Base-by-base conservation (phyloP, 164 flowering plant species). In the Macadamia tetraphylla region DNA sequence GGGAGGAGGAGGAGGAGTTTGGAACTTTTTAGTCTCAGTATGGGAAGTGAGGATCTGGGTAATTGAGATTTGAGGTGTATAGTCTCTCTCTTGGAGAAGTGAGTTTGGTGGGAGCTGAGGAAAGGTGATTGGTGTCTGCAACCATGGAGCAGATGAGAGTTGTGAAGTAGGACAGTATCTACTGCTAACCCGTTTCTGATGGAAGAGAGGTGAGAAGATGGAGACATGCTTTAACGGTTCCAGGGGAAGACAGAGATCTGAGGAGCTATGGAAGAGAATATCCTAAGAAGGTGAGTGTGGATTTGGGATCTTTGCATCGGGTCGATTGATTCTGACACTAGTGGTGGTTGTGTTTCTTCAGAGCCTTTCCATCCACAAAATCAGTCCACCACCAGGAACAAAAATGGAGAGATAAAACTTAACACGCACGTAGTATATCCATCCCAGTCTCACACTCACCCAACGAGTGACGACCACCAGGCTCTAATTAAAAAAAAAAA, bases 131-230 rank as follows among this genome's bases (percentile, higher is more conserved):
- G 71, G 29, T 23, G 62, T 53, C 60, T 82, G 51, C 77, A 77
- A n/a, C 67, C 76, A 59, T 65, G 66, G 42, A 70, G 40, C 40
- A 35, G 56, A 64, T 69, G 80, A 35, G 76, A 70, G 63, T 68
- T 76, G 0, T 71, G 74, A 14, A 70, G 55, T 23, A 68, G 67
- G 58, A 76, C 66, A 42, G 81, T 63, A 52, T 70, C 58, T 46
- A 74, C 64, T 17, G 70, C 67, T 51, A 62, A 40, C 9, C 71
- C 59, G 76, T 77, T 78, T 79, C 84, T 83, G 48, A 85, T 23
- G 35, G 85, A 79, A 68, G 83, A 84, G 42, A 80, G 72, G 74
- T 74, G 73, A 67, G 60, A 81, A 66, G 90, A 77, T 40, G 81
- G 55, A 83, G 80, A 76, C 90, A 86, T 89, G 76, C 53, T 74